Conservation (phyloP, 352 stramenopile species). For the Pilasporangium apinafurcum region DNA sequence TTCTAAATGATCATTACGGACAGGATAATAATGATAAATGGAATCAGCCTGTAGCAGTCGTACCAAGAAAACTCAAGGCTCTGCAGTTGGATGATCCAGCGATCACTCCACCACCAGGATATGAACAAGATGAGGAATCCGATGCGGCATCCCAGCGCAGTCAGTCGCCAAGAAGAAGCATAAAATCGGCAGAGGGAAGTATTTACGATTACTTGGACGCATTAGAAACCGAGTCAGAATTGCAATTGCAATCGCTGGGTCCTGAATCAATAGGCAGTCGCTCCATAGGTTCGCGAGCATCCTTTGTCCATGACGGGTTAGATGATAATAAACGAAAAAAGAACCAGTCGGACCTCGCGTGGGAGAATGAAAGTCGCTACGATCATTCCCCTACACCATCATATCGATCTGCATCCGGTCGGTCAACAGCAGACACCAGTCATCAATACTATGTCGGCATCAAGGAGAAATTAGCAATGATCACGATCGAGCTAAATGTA, state of each 20-base stretch:
- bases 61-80: not conserved
- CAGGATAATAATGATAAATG: not conserved
- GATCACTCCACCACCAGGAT: conserved; percentile 19
- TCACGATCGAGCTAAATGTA: conserved; percentile 76
- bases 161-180: conserved; percentile 7
- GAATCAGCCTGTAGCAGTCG: conserved; percentile 1
- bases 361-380: conserved; percentile 12
- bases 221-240: conserved; percentile 54
- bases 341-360: conserved; percentile 19
- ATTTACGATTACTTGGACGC: conserved; percentile 82
- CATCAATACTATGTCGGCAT: conserved; percentile 65
- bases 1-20: not conserved
- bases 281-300: conserved; percentile 2
- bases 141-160: conserved; percentile 11
- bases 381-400: conserved; percentile 17
- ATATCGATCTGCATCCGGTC: conserved; percentile 23
- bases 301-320: conserved; percentile 3
- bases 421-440: conserved; percentile 17
- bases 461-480: conserved; percentile 74
- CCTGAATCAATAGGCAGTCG: conserved; percentile 6
- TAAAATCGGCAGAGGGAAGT: conserved; percentile 16
- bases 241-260: conserved; percentile 29
- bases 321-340: conserved; percentile 4
- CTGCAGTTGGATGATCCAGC: conserved; percentile 48
- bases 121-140: conserved; percentile 21